phyloP scores from a whole-genome alignment of 257 asterid species.

The Penstemon eatonii region DNA sequence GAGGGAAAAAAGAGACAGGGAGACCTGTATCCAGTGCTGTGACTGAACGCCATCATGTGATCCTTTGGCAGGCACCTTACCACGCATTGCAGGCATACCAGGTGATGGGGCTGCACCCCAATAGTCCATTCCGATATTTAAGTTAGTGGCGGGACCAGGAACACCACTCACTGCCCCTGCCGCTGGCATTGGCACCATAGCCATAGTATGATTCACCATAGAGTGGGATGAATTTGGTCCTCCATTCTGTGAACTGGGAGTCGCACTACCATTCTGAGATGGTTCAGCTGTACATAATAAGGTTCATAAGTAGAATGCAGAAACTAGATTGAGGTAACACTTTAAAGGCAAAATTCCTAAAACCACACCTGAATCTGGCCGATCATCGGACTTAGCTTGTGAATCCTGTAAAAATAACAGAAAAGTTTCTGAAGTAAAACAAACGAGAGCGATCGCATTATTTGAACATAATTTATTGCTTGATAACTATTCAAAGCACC shows the following conservation, averaged over 20 bases:
- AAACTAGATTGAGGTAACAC: conserved; percentile 20
- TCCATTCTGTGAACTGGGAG: conserved; percentile 68
- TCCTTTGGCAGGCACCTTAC: conserved; percentile 64
- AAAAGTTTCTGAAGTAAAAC: conserved; percentile 27
- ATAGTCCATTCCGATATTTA: conserved; percentile 89
- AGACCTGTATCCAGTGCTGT: conserved; percentile 76
- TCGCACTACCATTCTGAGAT: conserved; percentile 61
- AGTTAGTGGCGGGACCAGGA: conserved; percentile 86
- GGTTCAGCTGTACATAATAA: conserved; percentile 51
- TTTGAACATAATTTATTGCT: background rate
- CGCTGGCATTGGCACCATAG: conserved; percentile 50
- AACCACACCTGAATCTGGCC: conserved; percentile 57
- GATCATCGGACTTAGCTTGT: conserved; percentile 51
- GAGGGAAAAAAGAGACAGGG: conserved; percentile 17
- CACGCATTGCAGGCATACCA: conserved; percentile 63
- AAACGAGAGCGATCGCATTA: background rate
- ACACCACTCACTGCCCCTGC: conserved; percentile 63
- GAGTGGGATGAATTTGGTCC: conserved; percentile 45
- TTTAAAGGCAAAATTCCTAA: conserved; percentile 2
- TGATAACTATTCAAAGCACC: background rate
- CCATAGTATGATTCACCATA: conserved; percentile 42
- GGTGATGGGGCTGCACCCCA: conserved; percentile 70
- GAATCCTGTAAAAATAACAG: conserved; percentile 43
- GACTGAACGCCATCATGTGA: conserved; percentile 69
- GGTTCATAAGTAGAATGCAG: conserved; percentile 29